Percentiles rank a stretch among this genome's conserved stretches.
Conservation (phyloP, 148 eudicot species). For the Fagopyrum tataricum region DNA sequence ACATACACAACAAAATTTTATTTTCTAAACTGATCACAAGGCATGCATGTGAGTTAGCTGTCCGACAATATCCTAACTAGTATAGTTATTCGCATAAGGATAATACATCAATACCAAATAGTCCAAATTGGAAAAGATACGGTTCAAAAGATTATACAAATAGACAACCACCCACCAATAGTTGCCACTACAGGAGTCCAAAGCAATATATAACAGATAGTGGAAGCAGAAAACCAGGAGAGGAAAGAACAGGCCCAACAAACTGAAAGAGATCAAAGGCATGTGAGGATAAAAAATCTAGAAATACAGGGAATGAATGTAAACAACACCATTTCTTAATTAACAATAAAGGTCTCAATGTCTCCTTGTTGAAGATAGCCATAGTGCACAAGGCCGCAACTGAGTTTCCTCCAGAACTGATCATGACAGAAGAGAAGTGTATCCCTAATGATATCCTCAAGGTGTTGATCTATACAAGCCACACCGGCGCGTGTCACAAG, state of each 20-base stretch:
- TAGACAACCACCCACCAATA: not conserved
- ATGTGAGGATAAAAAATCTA: not conserved
- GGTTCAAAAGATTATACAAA: not conserved
- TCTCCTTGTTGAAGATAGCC: not conserved
- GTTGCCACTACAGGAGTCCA: not conserved
- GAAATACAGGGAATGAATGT: not conserved
- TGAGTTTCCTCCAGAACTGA: not conserved
- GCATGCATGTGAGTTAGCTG: not conserved
- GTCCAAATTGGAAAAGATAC: not conserved
- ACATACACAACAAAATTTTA: not conserved
- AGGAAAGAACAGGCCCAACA: not conserved
- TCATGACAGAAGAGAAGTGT: not conserved
- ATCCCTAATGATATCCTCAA: not conserved
- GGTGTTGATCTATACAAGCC: not conserved
- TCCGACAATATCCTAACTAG: not conserved
- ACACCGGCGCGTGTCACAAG: not conserved
- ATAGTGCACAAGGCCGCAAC: not conserved
- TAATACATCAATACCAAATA: not conserved
- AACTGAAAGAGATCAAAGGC: not conserved
- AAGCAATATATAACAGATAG: not conserved
- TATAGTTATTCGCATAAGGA: not conserved
- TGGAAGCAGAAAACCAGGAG: not conserved
- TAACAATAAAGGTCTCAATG: not conserved
- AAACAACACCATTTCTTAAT: not conserved
- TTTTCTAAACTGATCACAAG: too few species aligned